Conservation (phyloP, 2,329 filamentous ascomycete genomes). For the Monosporascus sp. region DNA sequence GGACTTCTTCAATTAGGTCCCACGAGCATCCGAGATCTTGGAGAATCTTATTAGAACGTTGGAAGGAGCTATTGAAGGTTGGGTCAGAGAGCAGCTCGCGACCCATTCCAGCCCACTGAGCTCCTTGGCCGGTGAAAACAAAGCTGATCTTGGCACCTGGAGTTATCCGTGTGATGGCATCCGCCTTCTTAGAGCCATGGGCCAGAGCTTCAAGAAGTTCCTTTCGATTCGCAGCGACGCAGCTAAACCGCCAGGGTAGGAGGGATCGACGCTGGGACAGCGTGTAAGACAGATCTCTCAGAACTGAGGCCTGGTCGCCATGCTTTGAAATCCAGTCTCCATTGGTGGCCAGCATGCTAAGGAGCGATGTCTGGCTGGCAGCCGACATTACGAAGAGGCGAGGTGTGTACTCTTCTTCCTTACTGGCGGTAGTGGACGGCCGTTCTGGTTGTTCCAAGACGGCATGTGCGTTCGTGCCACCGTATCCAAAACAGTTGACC, state of each 20-base stretch:
- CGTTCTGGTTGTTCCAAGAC: not conserved
- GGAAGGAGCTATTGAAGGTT: constrained; percentile 8
- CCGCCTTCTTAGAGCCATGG: not conserved
- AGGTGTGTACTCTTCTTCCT: not conserved
- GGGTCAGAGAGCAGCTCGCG: constrained; percentile 13
- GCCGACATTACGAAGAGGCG: no score
- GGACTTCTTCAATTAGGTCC: constrained; percentile 11
- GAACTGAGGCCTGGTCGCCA: no score
- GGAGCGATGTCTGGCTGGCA: no score
- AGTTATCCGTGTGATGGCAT: not conserved
- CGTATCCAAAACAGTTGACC: constrained; percentile 27
- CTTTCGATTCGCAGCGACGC: not conserved
- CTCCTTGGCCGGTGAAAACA: constrained; percentile 26
- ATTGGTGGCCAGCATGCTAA: no score
- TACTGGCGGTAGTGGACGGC: not conserved
- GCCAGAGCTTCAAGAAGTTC: not conserved
- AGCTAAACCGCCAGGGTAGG: not conserved
- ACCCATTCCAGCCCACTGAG: constrained; percentile 18
- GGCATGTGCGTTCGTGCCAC: constrained; percentile 26
- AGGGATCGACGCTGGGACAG: not conserved
- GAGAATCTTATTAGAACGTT: constrained; percentile 3
- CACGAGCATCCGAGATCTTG: constrained; percentile 8
- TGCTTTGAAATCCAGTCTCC: no score
- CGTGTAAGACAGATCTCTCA: not conserved
- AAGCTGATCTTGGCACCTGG: constrained; percentile 1